Base-by-base conservation (phyloP, 2,329 filamentous ascomycete genomes). In the Arachnomyces sp. region DNA sequence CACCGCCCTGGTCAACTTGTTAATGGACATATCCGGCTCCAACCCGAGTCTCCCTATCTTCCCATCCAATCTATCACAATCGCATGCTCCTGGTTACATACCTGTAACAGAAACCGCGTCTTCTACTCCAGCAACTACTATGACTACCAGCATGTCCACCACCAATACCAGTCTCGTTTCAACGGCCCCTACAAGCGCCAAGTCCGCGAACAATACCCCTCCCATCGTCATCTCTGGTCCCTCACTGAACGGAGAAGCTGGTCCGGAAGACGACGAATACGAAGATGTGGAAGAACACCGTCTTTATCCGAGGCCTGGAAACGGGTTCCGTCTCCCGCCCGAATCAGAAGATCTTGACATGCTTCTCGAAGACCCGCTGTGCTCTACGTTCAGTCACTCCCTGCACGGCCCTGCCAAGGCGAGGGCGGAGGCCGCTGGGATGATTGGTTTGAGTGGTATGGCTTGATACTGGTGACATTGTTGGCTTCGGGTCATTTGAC, bases 31-130 rank as follows among this genome's bases (percentile, higher is more conserved):
- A 43, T 76, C 75, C 18, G 72, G 74, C 34, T 60, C 76, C 2
- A 71, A 84, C 44, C 80, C 83, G 2, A 73, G 79, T 39, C 65
- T 88, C 4, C 76, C 81, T 4, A 67, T 88, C 38, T 87, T 85
- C 52, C 73, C 71, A 34, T 50, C 46, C 48, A 65, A 58, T 36
- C 53, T 58, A 45, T 52, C 30, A 31, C 46, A 48, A 25, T 48
- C 50, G 36, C 52, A 38, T 25, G 25, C 40, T 43, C 21, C 38
- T 36, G 33, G 16, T 11, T 42, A 39, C 55, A 43, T 36, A 50
- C 42, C 42, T 47, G 45, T 41, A 45, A n/a, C n/a, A n/a, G 34
- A 35, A 45, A 42, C 36, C 44, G 35, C 33, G 34, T 31, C 37
- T 44, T 39, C 30, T 2, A 33, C 14, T 16, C n/a, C 32, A 7